Evolutionary conservation across 805 yeast species (phyloP).

Genomic region (Zygosaccharomyces lentus): DNA sequence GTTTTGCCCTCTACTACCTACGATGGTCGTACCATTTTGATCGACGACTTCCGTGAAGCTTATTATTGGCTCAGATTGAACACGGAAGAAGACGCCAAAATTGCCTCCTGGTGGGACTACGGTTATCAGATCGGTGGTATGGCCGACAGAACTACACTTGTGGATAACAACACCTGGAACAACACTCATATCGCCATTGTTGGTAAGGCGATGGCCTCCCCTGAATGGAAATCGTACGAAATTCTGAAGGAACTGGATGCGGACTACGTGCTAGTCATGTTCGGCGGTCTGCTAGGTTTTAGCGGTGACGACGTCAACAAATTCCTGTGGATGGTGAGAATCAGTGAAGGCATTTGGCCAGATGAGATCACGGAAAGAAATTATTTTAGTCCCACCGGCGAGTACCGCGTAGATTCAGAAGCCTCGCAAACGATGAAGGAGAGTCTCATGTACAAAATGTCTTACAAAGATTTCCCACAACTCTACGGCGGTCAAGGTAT

Average conservation of each 20-base stretch:
- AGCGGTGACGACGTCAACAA: constrained; percentile 96
- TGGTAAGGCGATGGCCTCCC: constrained; percentile 94
- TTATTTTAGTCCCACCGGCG: constrained; percentile 81
- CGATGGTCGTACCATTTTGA: constrained; percentile 79
- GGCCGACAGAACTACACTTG: constrained; percentile 98
- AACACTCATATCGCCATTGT: constrained; percentile 99
- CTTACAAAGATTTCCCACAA: constrained; percentile 80
- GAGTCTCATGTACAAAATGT: constrained; percentile 91
- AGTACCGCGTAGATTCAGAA: constrained; percentile 75
- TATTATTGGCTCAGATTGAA: constrained; percentile 98
- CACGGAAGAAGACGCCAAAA: constrained; percentile 91
- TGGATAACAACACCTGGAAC: constrained; percentile 99
- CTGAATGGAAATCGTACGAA: constrained; percentile 83
- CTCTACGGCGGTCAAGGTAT: constrained; percentile 53
- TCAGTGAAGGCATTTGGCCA: constrained; percentile 99
- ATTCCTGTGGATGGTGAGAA: constrained; percentile 98
- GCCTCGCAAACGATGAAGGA: constrained; percentile 86
- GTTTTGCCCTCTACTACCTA: constrained; percentile 76
- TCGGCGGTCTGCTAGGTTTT: constrained; percentile 91
- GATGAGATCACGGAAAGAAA: constrained; percentile 88
- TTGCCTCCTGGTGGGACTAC: constrained; percentile 99
- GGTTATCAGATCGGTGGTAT: constrained; percentile 99
- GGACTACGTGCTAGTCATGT: constrained; percentile 86
- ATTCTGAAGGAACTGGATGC: constrained; percentile 89
- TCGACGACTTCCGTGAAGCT: constrained; percentile 98